These are phyloP conservation scores for Grigorovia yakushimaensis DNA, from an alignment of 805 yeast genomes.

Conservation along the genomic window DNA sequence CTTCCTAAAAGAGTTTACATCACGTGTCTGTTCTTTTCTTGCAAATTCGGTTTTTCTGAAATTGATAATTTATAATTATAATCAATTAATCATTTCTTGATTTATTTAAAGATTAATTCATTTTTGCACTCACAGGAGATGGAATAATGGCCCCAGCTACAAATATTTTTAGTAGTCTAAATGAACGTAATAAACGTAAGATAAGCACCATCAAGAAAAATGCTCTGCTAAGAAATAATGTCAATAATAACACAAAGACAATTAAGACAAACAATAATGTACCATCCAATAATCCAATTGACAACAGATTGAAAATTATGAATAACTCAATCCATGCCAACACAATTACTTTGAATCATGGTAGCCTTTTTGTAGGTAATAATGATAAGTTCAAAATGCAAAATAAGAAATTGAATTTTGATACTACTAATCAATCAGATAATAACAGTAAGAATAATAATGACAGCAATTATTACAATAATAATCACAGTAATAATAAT, in stretches of 20 bases:
- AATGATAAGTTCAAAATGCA: conserved; percentile 4
- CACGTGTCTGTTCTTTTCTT: background rate
- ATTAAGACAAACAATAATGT: background rate
- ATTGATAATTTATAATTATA: too few species aligned
- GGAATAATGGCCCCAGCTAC: conserved; percentile 1
- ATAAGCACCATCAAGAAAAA: background rate
- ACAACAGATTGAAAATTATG: background rate
- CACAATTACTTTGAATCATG: conserved; percentile 18
- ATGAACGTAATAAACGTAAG: conserved; percentile 9
- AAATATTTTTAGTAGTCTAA: conserved; percentile 13
- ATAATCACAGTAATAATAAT: background rate
- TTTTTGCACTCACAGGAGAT: too few species aligned
- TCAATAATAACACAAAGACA: background rate
- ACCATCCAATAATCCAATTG: background rate
- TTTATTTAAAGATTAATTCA: too few species aligned
- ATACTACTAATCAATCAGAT: background rate
- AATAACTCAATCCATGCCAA: conserved; percentile 17
- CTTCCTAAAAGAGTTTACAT: background rate
- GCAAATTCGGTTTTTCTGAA: background rate
- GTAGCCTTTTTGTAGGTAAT: conserved; percentile 21
- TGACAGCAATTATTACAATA: background rate
- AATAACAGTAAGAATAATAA: background rate
- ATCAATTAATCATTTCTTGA: too few species aligned
- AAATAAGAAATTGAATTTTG: background rate
- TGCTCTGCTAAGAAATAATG: too few species aligned